These are phyloP conservation scores for Ciborinia camelliae DNA, from an alignment of 2,329 filamentous ascomycete species.

Conservation along the genomic window DNA sequence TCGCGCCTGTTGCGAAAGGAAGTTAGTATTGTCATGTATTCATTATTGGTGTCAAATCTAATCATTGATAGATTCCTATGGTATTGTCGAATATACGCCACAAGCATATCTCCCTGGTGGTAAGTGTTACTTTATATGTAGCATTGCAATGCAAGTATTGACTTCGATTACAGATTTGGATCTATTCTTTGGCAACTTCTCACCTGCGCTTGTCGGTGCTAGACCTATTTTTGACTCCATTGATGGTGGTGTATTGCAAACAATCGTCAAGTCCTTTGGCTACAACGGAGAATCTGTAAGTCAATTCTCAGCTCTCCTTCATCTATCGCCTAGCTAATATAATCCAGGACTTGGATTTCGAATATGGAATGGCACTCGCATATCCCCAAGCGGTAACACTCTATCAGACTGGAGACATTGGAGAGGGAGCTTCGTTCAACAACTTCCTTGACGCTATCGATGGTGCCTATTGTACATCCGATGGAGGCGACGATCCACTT, in stretches of 20 bases:
- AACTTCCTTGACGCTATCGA: conserved; percentile 41
- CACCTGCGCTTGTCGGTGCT: conserved; percentile 43
- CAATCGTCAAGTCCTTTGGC: conserved; percentile 38
- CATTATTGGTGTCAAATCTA: not conserved
- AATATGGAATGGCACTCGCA: conserved; percentile 52
- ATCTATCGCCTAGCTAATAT: not conserved
- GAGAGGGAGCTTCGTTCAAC: conserved; percentile 23
- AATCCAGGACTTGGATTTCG: conserved; percentile 47
- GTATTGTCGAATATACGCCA: conserved; percentile 47
- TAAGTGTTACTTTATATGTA: not conserved
- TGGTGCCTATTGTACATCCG: conserved; percentile 41
- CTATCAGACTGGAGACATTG: conserved; percentile 37
- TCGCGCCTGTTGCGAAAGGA: conserved; percentile 31
- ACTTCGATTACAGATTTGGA: conserved; percentile 40
- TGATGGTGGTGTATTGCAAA: conserved; percentile 47
- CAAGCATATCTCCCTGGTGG: conserved; percentile 50
- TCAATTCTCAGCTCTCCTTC: not conserved
- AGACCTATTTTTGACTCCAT: conserved; percentile 47
- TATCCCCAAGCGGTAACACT: conserved; percentile 48
- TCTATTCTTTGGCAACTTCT: conserved; percentile 46
- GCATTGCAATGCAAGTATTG: not conserved
- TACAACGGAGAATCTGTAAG: conserved; percentile 46
- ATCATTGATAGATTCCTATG: conserved; percentile 42
- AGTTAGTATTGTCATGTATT: conserved; percentile 16
- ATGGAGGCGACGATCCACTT: conserved; percentile 39